Conservation (phyloP, 768 basidiomycete genomes). For the Roridomyces roridus region DNA sequence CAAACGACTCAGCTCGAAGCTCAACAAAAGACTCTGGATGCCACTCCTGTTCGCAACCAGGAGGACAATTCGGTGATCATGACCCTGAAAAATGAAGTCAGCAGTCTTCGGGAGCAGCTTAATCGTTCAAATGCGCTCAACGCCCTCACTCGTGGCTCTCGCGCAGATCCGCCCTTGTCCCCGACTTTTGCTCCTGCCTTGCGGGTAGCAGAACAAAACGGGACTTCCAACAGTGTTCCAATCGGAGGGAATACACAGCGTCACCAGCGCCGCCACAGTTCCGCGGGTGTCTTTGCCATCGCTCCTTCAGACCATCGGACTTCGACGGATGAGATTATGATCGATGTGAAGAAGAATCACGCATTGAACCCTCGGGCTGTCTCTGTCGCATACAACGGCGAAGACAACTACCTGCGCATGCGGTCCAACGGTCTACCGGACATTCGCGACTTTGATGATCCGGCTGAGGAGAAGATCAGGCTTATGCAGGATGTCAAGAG, state of each 20-base stretch:
- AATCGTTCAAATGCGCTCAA: slow-evolving; percentile 95
- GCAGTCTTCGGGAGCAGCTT: slow-evolving; percentile 91
- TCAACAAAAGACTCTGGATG: slow-evolving; percentile 74
- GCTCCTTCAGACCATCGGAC: slow-evolving; percentile 68
- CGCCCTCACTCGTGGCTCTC: slow-evolving; percentile 75
- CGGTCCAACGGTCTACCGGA: slow-evolving; percentile 72
- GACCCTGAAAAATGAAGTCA: slow-evolving; percentile 91
- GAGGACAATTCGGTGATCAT: slow-evolving; percentile 90
- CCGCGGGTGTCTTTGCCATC: slow-evolving; percentile 77
- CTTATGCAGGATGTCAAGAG: slow-evolving; percentile 90
- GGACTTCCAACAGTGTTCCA: slow-evolving; percentile 39
- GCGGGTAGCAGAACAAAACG: slow-evolving; percentile 56
- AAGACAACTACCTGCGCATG: slow-evolving; percentile 73
- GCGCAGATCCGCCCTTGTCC: slow-evolving; percentile 79
- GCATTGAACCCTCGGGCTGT: slow-evolving; percentile 81
- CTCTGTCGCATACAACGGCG: slow-evolving; percentile 87
- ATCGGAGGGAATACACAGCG: slow-evolving; percentile 44
- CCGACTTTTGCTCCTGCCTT: slow-evolving; percentile 88
- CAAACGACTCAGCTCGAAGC: slow-evolving; percentile 80
- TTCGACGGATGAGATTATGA: slow-evolving; percentile 80
- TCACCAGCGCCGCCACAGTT: slow-evolving; percentile 87
- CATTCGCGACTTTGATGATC: slow-evolving; percentile 82
- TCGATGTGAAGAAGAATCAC: slow-evolving; percentile 74
- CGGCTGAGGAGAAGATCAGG: slow-evolving; percentile 93
- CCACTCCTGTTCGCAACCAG: slow-evolving; percentile 65